phyloP scores from a whole-genome alignment of 169 alveolate species.

The Pseudocohnilembus persalinus region DNA sequence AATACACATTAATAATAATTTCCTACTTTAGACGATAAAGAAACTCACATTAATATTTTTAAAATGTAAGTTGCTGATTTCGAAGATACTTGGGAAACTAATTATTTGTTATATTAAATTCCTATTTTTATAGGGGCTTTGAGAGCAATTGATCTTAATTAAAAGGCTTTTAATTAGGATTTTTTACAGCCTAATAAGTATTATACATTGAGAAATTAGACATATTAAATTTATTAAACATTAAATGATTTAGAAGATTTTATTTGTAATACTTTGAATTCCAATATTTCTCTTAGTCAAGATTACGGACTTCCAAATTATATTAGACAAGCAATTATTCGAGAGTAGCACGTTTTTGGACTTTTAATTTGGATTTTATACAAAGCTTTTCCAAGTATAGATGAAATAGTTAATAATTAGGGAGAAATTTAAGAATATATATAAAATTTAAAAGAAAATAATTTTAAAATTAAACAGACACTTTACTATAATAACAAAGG shows the following conservation, averaged over 20 bases:
- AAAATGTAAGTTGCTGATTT: conserved; percentile 20
- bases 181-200: no score
- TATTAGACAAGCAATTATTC: conserved; percentile 19
- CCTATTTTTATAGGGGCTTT: background rate
- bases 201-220: background rate
- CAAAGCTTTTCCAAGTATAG: conserved; percentile 15
- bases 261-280: background rate
- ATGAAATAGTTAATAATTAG: background rate
- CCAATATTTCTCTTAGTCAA: conserved; percentile 7
- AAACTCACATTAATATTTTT: conserved; percentile 8
- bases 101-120: no score
- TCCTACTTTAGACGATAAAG: background rate
- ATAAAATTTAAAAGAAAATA: no score
- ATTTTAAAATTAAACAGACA: no score
- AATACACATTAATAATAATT: background rate
- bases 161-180: background rate
- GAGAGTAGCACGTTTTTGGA: conserved; percentile 14
- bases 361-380: conserved; percentile 22
- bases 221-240: no score
- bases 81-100: conserved; percentile 1
- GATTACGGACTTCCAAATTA: background rate
- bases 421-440: no score
- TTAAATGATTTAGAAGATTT: background rate
- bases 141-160: background rate
- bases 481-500: no score